Evolutionary conservation across 148 eudicot genomes (phyloP).

Genomic region (Pharnaceum exiguum): DNA sequence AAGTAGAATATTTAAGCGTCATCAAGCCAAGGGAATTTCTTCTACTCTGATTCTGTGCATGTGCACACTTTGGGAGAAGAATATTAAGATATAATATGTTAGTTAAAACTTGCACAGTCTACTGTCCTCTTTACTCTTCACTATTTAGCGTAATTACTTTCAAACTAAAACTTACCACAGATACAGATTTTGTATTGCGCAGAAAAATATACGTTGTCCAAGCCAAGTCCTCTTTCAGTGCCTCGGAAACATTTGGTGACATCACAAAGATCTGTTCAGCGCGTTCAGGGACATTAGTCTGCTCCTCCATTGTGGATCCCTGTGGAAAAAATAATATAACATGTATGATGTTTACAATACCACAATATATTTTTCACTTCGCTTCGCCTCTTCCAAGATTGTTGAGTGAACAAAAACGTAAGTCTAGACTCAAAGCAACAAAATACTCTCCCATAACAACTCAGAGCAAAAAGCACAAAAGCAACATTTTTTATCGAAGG

Average conservation of each 20-base stretch:
- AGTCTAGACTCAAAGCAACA: too few species aligned
- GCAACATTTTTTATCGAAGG: too few species aligned
- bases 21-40: neutral
- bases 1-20: neutral
- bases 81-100: too few species aligned
- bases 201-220: slow-evolving; percentile 83
- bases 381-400: too few species aligned
- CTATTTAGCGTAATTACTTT: neutral
- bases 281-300: slow-evolving; percentile 47
- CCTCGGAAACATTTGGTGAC: slow-evolving; percentile 59
- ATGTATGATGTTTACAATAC: neutral
- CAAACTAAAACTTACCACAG: slow-evolving; percentile 48
- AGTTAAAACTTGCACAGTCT: too few species aligned
- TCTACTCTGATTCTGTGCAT: neutral
- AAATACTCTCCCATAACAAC: too few species aligned
- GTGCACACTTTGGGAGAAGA: too few species aligned
- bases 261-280: slow-evolving; percentile 74
- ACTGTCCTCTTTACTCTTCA: too few species aligned
- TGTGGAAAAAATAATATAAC: slow-evolving; percentile 26
- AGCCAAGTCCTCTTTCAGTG: slow-evolving; percentile 80
- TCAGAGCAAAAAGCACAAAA: too few species aligned
- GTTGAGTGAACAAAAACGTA: too few species aligned
- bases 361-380: too few species aligned
- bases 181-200: slow-evolving; percentile 80
- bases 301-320: slow-evolving; percentile 62